A percentile compares a stretch with the other conserved stretches of the same genome.
These are phyloP conservation scores for Naganishia onofrii DNA, from an alignment of 768 basidiomycete species.

Conservation along the genomic window DNA sequence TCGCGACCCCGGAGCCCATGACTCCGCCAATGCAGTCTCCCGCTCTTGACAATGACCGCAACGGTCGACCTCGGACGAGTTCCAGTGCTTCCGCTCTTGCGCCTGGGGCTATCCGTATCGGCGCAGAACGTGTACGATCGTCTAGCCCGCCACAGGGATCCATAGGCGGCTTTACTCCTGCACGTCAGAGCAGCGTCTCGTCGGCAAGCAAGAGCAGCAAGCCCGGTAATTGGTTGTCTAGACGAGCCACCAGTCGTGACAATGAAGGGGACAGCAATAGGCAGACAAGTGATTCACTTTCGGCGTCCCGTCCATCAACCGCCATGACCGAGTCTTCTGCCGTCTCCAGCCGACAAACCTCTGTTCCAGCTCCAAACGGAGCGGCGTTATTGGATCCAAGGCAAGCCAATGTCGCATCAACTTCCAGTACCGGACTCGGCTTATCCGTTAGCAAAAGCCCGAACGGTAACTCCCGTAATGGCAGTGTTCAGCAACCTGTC, in stretches of 20 bases:
- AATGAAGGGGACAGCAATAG: slow-evolving; percentile 34
- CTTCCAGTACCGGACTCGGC: slow-evolving; percentile 3
- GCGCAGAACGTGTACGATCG: neutral
- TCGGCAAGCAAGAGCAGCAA: neutral
- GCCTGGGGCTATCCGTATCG: slow-evolving; percentile 22
- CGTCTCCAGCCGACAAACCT: neutral
- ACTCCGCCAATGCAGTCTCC: slow-evolving; percentile 13
- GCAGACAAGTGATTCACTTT: neutral
- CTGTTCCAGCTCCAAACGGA: neutral
- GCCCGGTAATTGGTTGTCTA: slow-evolving; percentile 35
- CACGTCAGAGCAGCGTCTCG: neutral
- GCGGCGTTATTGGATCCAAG: neutral
- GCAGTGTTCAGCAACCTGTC: neutral
- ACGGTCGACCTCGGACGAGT: slow-evolving; percentile 10
- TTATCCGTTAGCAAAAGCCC: neutral
- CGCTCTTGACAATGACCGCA: neutral
- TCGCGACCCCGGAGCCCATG: slow-evolving; percentile 1
- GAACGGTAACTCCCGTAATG: slow-evolving; percentile 8
- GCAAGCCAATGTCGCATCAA: neutral
- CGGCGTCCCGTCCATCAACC: neutral
- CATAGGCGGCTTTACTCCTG: slow-evolving; percentile 10
- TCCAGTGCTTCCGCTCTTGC: slow-evolving; percentile 11
- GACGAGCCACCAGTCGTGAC: slow-evolving; percentile 10
- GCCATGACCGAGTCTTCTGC: slow-evolving; percentile 2
- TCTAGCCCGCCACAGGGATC: neutral